phyloP scores from a whole-genome alignment of 1,284 basidiomycete genomes.

The Puccinia triticina region DNA sequence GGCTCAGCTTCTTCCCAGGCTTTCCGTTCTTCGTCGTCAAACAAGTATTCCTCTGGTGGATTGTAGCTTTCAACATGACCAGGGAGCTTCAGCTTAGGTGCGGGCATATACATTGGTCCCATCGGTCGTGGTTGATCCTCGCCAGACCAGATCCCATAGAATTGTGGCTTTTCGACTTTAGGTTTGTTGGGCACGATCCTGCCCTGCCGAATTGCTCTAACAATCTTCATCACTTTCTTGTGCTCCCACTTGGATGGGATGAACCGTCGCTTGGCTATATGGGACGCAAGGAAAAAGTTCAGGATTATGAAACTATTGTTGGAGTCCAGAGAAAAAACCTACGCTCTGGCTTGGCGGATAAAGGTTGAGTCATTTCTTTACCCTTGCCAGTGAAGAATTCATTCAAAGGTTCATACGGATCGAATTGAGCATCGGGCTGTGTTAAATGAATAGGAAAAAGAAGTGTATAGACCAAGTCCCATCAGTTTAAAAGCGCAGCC shows the following conservation, averaged over 20 bases:
- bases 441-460: conserved; percentile 26
- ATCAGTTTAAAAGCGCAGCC: neutral
- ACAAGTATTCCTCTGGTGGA: conserved; percentile 94
- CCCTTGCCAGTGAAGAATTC: conserved; percentile 98
- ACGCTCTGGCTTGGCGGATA: conserved; percentile 84
- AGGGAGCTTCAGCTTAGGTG: conserved; percentile 87
- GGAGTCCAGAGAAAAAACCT: neutral
- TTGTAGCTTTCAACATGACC: conserved; percentile 96
- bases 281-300: neutral
- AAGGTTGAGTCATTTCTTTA: conserved; percentile 88
- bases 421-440: conserved; percentile 51
- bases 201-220: conserved; percentile 94
- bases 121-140: conserved; percentile 60
- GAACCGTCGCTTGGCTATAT: conserved; percentile 82
- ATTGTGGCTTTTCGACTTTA: conserved; percentile 71
- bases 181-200: conserved; percentile 89
- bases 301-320: neutral
- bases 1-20: conserved; percentile 83
- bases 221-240: conserved; percentile 99
- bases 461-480: neutral
- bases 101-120: conserved; percentile 72
- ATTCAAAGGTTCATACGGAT: conserved; percentile 81
- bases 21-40: conserved; percentile 79
- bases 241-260: conserved; percentile 99
- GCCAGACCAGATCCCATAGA: conserved; percentile 86